Evolutionary conservation across 1,284 basidiomycete genomes (phyloP).

Genomic region (Fomitopsis palustris): DNA sequence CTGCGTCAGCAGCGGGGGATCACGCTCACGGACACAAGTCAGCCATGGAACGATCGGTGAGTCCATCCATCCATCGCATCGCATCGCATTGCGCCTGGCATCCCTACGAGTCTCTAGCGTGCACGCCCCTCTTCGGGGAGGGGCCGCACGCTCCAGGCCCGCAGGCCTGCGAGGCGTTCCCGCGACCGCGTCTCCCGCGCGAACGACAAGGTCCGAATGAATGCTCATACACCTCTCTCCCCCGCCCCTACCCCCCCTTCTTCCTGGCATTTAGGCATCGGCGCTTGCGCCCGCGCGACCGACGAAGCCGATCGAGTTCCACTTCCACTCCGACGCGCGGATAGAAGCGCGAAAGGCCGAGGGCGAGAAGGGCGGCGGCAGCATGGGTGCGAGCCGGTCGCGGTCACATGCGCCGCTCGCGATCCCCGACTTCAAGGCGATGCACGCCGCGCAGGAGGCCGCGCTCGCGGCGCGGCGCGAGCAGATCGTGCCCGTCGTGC

Average conservation of each 20-base stretch:
- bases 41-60: conserved; percentile 20
- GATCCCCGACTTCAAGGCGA: conserved; percentile 51
- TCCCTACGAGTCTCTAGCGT: background rate
- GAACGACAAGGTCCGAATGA: background rate
- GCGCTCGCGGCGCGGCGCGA: conserved; percentile 39
- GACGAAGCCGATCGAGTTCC: conserved; percentile 48
- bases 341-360: conserved; percentile 34
- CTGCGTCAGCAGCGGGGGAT: conserved; percentile 7
- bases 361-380: conserved; percentile 14
- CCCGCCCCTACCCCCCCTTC: background rate
- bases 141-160: background rate
- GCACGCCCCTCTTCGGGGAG: background rate
- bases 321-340: conserved; percentile 44
- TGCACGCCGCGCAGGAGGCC: conserved; percentile 49
- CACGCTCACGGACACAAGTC: conserved; percentile 6
- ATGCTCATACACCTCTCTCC: background rate
- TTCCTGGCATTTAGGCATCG: conserved; percentile 15
- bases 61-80: conserved; percentile 8
- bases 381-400: conserved; percentile 8
- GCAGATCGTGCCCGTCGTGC: conserved; percentile 43
- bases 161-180: background rate
- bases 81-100: conserved; percentile 5
- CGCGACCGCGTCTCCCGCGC: background rate
- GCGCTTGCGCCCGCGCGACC: conserved; percentile 33
- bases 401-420: conserved; percentile 19